phyloP scores from a whole-genome alignment of 2,329 filamentous ascomycete species.

The Fusarium hostae region DNA sequence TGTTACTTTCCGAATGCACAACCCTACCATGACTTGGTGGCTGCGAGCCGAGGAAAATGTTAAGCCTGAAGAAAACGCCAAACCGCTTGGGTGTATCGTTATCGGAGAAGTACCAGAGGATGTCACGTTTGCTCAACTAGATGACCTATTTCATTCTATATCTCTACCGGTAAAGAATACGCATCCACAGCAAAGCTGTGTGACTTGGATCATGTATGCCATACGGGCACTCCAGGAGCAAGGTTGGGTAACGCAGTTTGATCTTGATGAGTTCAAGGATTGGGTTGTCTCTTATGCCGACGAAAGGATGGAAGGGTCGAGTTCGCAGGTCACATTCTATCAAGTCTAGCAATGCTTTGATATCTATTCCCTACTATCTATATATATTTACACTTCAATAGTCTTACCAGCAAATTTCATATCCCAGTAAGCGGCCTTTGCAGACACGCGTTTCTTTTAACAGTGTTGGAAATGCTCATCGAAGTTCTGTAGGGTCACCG shows the following conservation, averaged over 20 bases:
- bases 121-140: slow-evolving; percentile 33
- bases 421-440: too few species aligned
- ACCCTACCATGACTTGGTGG: slow-evolving; percentile 50
- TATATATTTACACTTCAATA: not conserved
- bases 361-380: not conserved
- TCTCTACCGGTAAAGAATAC: slow-evolving; percentile 47
- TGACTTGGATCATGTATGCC: slow-evolving; percentile 47
- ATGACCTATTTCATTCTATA: slow-evolving; percentile 37
- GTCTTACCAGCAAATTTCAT: too few species aligned
- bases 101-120: slow-evolving; percentile 41
- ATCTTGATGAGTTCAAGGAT: slow-evolving; percentile 44
- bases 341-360: not conserved
- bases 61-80: slow-evolving; percentile 30
- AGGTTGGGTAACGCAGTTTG: slow-evolving; percentile 42
- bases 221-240: slow-evolving; percentile 41
- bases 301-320: slow-evolving; percentile 34
- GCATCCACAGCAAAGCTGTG: slow-evolving; percentile 50
- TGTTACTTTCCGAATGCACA: slow-evolving; percentile 46
- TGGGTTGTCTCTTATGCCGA: slow-evolving; percentile 46
- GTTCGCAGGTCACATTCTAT: not conserved
- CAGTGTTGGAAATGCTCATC: too few species aligned
- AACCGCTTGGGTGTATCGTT: slow-evolving; percentile 45
- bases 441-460: too few species aligned
- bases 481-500: too few species aligned
- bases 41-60: slow-evolving; percentile 32